Percentiles rank a stretch among this genome's conserved stretches.
These are phyloP conservation scores for Phialocephala subalpina DNA, from an alignment of 2,329 filamentous ascomycete genomes.

Conservation along the genomic window DNA sequence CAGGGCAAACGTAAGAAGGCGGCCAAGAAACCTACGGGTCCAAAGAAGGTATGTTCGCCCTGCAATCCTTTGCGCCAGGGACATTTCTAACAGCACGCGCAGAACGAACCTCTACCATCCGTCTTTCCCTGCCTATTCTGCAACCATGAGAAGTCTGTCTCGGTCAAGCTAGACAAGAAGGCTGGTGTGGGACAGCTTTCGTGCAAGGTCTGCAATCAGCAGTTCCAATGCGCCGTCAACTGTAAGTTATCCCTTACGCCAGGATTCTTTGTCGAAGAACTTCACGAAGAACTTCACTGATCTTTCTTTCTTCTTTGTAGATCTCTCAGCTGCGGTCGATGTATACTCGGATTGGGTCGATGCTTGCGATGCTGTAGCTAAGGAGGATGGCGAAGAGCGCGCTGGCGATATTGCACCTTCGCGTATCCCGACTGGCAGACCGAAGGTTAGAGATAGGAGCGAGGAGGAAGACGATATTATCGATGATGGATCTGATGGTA, in stretches of 20 bases:
- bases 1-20: constrained; percentile 98
- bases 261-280: not conserved
- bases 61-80: not conserved
- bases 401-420: constrained; percentile 38
- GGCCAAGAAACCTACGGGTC: constrained; percentile 79
- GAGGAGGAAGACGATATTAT: constrained; percentile 45
- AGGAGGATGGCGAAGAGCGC: constrained; percentile 58
- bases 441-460: constrained; percentile 27
- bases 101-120: constrained; percentile 78
- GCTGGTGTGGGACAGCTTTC: constrained; percentile 82
- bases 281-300: constrained; percentile 25
- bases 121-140: constrained; percentile 98
- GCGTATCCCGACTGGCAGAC: constrained; percentile 32
- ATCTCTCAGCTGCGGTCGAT: constrained; percentile 89
- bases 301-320: constrained; percentile 52
- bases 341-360: constrained; percentile 99
- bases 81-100: constrained; percentile 17
- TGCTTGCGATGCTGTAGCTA: constrained; percentile 80
- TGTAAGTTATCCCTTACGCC: constrained; percentile 65
- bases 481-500: constrained; percentile 45
- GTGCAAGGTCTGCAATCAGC: constrained; percentile 94
- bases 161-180: constrained; percentile 94
- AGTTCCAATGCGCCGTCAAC: constrained; percentile 92
- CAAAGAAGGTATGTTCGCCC: constrained; percentile 73
- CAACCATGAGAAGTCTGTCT: constrained; percentile 94